Percentiles rank a stretch among this genome's conserved stretches.
Evolutionary conservation across 2,329 filamentous ascomycete genomes (phyloP).

Genomic region (Penicillium sp.): DNA sequence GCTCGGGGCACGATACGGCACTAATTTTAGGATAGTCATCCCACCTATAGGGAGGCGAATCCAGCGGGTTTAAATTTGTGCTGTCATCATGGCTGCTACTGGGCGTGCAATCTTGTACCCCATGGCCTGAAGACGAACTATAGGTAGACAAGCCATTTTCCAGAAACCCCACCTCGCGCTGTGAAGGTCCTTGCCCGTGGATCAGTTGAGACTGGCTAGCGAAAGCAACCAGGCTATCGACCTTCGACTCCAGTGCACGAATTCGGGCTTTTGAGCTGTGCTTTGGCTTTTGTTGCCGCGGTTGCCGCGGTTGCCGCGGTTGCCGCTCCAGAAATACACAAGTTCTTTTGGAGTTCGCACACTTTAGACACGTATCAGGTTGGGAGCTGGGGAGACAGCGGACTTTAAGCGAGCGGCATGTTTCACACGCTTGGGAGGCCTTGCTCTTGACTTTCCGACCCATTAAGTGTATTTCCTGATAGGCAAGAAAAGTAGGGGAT

Average conservation of each 20-base stretch:
- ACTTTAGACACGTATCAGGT: neutral
- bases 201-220: neutral
- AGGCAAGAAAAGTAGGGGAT: neutral
- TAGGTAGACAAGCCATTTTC: neutral
- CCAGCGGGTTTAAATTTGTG: neutral
- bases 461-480: neutral
- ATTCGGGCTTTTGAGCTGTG: neutral
- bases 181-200: neutral
- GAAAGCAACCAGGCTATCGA: neutral
- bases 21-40: neutral
- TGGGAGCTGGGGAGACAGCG: neutral
- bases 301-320: neutral
- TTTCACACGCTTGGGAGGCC: neutral
- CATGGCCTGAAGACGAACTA: neutral
- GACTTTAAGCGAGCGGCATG: constrained; percentile 1
- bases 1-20: neutral
- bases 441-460: neutral
- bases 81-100: neutral
- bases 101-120: neutral
- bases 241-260: neutral
- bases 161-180: neutral
- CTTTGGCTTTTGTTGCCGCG: neutral
- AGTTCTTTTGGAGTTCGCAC: neutral
- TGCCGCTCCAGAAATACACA: neutral
- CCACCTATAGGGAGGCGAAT: neutral